Evolutionary conservation across 2,329 filamentous ascomycete genomes (phyloP).

Genomic region (Sporothrix luriei): DNA sequence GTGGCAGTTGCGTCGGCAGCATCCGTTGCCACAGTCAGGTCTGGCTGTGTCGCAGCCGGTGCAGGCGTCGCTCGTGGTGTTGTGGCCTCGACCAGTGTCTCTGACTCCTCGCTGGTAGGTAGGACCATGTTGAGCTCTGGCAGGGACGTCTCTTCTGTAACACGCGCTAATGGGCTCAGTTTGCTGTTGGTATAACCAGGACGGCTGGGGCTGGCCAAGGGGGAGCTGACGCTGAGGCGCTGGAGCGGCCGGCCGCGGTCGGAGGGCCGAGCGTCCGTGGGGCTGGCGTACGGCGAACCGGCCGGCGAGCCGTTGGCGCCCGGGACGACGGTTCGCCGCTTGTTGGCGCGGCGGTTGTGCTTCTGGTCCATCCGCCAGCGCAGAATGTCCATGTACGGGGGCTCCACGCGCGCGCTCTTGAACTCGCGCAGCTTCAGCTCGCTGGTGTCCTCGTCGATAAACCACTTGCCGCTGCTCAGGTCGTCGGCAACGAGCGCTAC

Average conservation of each 20-base stretch:
- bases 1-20: not conserved
- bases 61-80: constrained; percentile 46
- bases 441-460: constrained; percentile 85
- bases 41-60: not conserved
- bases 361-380: constrained; percentile 96
- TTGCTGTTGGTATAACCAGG: constrained; percentile 54
- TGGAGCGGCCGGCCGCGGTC: constrained; percentile 70
- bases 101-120: constrained; percentile 48
- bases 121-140: constrained; percentile 41
- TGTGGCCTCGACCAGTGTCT: constrained; percentile 60
- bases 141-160: constrained; percentile 66
- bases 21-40: constrained; percentile 28
- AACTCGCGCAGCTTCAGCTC: constrained; percentile 94
- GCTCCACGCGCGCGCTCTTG: constrained; percentile 84
- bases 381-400: constrained; percentile 90
- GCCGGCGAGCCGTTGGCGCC: constrained; percentile 48
- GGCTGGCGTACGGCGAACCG: constrained; percentile 66
- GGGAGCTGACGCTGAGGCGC: constrained; percentile 66
- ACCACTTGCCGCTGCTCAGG: constrained; percentile 84
- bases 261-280: constrained; percentile 62
- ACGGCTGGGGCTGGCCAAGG: constrained; percentile 65
- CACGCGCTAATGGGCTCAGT: constrained; percentile 71
- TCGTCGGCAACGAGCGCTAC: constrained; percentile 88
- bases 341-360: constrained; percentile 68
- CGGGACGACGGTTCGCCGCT: constrained; percentile 57